Conservation (phyloP, 768 basidiomycete species). For the Dacryopinax spathularia region DNA sequence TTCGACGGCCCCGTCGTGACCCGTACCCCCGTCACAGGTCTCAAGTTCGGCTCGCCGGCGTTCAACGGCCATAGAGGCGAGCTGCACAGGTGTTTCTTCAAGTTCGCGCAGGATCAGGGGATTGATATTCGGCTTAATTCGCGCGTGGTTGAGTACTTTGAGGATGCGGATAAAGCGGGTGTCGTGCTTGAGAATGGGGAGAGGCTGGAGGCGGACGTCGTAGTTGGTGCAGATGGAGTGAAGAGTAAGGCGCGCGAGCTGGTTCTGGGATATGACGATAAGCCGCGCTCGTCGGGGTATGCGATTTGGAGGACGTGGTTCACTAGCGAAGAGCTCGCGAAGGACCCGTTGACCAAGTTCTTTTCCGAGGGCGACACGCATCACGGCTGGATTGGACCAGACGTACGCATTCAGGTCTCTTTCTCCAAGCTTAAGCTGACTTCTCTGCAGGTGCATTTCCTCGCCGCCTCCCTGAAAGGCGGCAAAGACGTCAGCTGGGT, state of each 20-base stretch:
- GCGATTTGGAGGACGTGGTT: conserved; percentile 10
- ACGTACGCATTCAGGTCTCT: neutral
- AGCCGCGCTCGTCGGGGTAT: conserved; percentile 10
- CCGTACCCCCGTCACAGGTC: conserved; percentile 13
- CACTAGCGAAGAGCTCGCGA: conserved; percentile 6
- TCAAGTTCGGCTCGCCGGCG: conserved; percentile 13
- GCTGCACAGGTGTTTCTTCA: conserved; percentile 15
- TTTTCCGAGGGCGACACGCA: conserved; percentile 5
- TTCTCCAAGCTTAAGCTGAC: neutral
- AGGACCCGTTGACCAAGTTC: conserved; percentile 6
- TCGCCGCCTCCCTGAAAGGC: conserved; percentile 6
- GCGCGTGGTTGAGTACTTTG: neutral
- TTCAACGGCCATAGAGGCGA: conserved; percentile 22
- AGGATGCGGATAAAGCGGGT: conserved; percentile 2
- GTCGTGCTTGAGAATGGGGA: conserved; percentile 4
- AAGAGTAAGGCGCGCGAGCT: conserved; percentile 9
- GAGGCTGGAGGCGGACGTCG: conserved; percentile 2
- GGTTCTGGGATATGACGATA: conserved; percentile 10
- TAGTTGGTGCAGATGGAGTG: conserved; percentile 8
- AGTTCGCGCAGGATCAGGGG: conserved; percentile 11
- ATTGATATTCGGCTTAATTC: neutral
- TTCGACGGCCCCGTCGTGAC: conserved; percentile 15
- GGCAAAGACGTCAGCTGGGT: conserved; percentile 10
- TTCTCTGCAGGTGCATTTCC: conserved; percentile 8
- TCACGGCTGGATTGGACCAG: conserved; percentile 8